Evolutionary conservation across 495 filamentous ascomycete species (phyloP).

Genomic region (Penicillium malachiteum): DNA sequence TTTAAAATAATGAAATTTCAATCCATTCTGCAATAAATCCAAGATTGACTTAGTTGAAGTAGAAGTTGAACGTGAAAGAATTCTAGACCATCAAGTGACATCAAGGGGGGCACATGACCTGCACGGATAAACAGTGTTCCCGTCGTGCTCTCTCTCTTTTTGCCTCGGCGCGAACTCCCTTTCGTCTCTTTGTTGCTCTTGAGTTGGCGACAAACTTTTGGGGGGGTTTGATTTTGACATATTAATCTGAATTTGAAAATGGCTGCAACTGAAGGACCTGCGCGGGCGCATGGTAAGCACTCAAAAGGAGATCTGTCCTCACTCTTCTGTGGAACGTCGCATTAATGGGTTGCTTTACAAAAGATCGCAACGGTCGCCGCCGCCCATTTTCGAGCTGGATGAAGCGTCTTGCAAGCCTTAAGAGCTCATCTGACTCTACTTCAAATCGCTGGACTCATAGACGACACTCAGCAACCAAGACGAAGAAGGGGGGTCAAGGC

Average conservation of each 20-base stretch:
- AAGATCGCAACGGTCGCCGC: constrained; percentile 69
- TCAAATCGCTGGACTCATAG: constrained; percentile 50
- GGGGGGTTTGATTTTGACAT: constrained; percentile 7
- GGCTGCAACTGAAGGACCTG: constrained; percentile 67
- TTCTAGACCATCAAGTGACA: constrained; percentile 9
- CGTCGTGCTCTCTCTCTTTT: constrained; percentile 12
- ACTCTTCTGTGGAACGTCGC: constrained; percentile 5
- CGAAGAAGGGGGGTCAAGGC: constrained; percentile 62
- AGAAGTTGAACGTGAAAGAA: neutral
- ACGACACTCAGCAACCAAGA: constrained; percentile 46
- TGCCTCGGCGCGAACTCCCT: constrained; percentile 16
- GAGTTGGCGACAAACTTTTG: constrained; percentile 5
- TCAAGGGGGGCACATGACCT: constrained; percentile 30
- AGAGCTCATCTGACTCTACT: constrained; percentile 56
- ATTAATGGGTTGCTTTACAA: constrained; percentile 21
- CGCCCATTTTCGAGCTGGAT: constrained; percentile 90
- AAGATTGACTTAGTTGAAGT: neutral
- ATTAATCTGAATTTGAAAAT: constrained; percentile 37
- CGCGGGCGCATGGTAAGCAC: constrained; percentile 62
- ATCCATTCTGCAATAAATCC: too few species aligned
- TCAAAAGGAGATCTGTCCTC: neutral
- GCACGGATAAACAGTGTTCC: constrained; percentile 29
- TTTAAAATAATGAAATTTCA: neutral
- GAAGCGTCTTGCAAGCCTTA: constrained; percentile 88
- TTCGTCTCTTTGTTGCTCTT: constrained; percentile 4